A percentile compares a stretch with the other conserved stretches of the same genome.
Conservation (phyloP, 345 rosid species). For the Eucalyptus erythrocorys region DNA sequence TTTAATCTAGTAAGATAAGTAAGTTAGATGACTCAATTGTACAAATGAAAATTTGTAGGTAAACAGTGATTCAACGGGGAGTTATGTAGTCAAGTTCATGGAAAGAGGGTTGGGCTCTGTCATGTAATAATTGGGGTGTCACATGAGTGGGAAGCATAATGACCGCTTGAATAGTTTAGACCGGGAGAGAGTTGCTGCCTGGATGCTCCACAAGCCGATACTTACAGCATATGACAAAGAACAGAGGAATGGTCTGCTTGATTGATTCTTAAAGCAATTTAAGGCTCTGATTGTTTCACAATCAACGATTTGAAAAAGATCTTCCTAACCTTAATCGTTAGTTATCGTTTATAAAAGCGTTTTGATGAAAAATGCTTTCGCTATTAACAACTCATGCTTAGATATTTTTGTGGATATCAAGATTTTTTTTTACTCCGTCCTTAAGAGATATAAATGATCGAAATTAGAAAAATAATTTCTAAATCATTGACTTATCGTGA, state of each 20-base stretch:
- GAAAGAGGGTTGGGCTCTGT: neutral
- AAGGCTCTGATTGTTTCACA: neutral
- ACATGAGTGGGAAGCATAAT: neutral
- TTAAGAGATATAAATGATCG: neutral
- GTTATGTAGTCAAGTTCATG: neutral
- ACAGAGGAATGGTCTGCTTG: neutral
- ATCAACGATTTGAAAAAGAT: neutral
- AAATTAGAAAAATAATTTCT: no score
- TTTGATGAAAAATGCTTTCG: neutral
- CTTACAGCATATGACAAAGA: neutral
- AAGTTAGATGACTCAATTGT: neutral
- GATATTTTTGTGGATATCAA: neutral
- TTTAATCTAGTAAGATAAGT: neutral
- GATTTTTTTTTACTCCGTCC: neutral
- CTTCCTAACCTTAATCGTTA: neutral
- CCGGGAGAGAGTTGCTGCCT: neutral
- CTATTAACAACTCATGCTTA: no score
- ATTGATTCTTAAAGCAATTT: neutral
- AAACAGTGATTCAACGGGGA: neutral
- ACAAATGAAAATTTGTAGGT: neutral
- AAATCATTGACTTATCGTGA: no score
- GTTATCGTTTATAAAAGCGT: neutral
- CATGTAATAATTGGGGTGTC: neutral
- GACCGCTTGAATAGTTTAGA: neutral
- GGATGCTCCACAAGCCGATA: neutral